Evolutionary conservation across 257 asterid species (phyloP).

Genomic region (Nemophila menziesii): DNA sequence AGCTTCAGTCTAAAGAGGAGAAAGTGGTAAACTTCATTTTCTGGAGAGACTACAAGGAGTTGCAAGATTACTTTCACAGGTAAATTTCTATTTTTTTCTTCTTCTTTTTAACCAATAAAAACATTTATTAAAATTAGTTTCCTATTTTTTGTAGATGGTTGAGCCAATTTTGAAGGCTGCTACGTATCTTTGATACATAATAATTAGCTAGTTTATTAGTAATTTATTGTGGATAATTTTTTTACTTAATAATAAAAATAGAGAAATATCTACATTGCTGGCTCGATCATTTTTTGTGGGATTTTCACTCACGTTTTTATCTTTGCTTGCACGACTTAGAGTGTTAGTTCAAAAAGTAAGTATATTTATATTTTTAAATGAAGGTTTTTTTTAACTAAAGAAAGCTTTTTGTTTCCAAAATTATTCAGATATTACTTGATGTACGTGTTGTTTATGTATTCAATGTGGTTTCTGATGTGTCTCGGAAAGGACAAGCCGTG

Average conservation of each 20-base stretch:
- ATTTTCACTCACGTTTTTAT: slow-evolving; percentile 58
- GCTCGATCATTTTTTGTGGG: slow-evolving; percentile 88
- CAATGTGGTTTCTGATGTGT: too few relatives aligned
- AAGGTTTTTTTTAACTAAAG: too few relatives aligned
- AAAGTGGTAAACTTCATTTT: slow-evolving; percentile 48
- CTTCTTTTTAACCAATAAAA: not conserved
- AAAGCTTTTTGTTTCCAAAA: too few relatives aligned
- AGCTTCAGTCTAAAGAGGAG: slow-evolving; percentile 66
- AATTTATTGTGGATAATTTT: too few relatives aligned
- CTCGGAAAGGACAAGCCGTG: too few relatives aligned
- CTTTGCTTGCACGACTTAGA: slow-evolving; percentile 77
- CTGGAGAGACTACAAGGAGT: slow-evolving; percentile 80
- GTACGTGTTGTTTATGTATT: slow-evolving; percentile 34
- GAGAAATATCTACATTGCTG: too few relatives aligned
- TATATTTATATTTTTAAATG: too few relatives aligned
- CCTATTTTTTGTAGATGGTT: slow-evolving; percentile 50
- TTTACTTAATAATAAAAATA: too few relatives aligned
- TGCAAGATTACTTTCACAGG: slow-evolving; percentile 60
- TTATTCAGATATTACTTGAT: too few relatives aligned
- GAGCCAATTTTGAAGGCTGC: slow-evolving; percentile 85
- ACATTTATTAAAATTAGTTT: slow-evolving; percentile 8
- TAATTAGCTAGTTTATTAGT: too few relatives aligned
- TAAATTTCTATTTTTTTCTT: slow-evolving; percentile 6
- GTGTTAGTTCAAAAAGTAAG: slow-evolving; percentile 10
- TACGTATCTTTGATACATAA: slow-evolving; percentile 46